phyloP scores from a whole-genome alignment of 768 basidiomycete species.

The Termitomyces sp. region DNA sequence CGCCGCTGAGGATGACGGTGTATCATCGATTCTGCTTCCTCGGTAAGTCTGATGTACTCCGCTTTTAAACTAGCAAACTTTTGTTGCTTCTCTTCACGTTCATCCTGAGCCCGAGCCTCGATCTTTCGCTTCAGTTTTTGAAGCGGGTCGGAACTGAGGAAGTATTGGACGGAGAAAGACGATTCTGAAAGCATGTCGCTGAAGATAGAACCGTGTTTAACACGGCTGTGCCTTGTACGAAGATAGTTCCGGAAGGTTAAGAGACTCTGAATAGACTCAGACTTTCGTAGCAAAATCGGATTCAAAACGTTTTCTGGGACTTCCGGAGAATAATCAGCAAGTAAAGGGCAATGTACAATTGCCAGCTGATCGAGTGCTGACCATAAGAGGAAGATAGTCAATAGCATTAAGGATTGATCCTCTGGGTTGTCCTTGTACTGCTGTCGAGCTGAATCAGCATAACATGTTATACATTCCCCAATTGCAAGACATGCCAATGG shows the following conservation, averaged over 20 bases:
- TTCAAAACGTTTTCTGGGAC: slow-evolving; percentile 32
- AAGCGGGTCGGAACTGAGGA: slow-evolving; percentile 14
- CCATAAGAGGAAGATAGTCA: slow-evolving; percentile 44
- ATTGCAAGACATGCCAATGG: slow-evolving; percentile 16
- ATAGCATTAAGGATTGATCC: slow-evolving; percentile 33
- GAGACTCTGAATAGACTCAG: background rate
- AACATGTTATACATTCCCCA: slow-evolving; percentile 18
- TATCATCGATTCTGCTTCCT: background rate
- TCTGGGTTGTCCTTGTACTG: slow-evolving; percentile 31
- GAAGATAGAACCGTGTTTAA: slow-evolving; percentile 26
- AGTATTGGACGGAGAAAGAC: slow-evolving; percentile 32
- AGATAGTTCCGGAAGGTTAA: slow-evolving; percentile 23
- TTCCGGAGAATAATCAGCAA: slow-evolving; percentile 40
- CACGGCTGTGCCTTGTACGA: slow-evolving; percentile 16
- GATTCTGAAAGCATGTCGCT: slow-evolving; percentile 6
- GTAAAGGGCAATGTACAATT: slow-evolving; percentile 27
- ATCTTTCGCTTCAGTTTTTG: slow-evolving; percentile 21
- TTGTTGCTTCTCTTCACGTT: slow-evolving; percentile 13
- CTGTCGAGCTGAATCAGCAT: slow-evolving; percentile 18
- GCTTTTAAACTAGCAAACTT: slow-evolving; percentile 21
- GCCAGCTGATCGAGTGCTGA: slow-evolving; percentile 35
- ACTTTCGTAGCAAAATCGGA: slow-evolving; percentile 29
- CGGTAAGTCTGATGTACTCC: slow-evolving; percentile 13
- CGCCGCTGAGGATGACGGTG: background rate
- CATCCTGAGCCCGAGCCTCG: slow-evolving; percentile 15